Conservation (phyloP, 106 monocot species). For the Apostasia ramifera region DNA sequence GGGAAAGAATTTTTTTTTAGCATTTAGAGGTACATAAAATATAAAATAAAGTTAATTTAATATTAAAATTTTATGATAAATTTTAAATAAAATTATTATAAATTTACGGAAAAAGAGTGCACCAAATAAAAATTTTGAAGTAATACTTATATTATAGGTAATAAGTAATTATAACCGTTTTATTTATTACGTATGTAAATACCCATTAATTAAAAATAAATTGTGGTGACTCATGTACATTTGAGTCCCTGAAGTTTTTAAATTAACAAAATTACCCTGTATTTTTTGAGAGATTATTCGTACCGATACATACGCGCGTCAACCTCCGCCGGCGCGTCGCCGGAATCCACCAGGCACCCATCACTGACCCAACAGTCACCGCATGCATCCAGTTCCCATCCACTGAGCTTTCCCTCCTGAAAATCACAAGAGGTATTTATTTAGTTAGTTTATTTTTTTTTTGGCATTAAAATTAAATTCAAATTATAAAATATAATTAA, state of each 20-base stretch:
- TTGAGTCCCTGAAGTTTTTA: neutral
- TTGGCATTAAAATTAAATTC: neutral
- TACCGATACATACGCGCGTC: constrained; percentile 71
- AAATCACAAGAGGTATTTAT: no score
- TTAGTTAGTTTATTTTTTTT: no score
- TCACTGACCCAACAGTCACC: constrained; percentile 61
- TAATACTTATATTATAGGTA: neutral
- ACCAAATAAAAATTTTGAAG: no score
- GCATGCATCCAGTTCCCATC: constrained; percentile 46
- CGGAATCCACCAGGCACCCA: constrained; percentile 48
- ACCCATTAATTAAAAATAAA: neutral
- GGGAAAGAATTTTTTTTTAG: no score
- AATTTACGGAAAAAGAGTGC: no score
- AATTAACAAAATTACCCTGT: neutral
- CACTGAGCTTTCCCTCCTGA: constrained; percentile 32
- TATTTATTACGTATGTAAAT: neutral
- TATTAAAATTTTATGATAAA: no score
- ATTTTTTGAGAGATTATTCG: neutral
- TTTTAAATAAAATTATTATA: no score
- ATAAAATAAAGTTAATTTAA: no score
- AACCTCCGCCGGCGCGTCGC: constrained; percentile 27
- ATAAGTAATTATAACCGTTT: no score
- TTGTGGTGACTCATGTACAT: neutral
- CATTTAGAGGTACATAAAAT: no score
- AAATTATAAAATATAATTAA: neutral